phyloP scores from a whole-genome alignment of 495 filamentous ascomycete genomes.

The Friedmanniomyces simplex region DNA sequence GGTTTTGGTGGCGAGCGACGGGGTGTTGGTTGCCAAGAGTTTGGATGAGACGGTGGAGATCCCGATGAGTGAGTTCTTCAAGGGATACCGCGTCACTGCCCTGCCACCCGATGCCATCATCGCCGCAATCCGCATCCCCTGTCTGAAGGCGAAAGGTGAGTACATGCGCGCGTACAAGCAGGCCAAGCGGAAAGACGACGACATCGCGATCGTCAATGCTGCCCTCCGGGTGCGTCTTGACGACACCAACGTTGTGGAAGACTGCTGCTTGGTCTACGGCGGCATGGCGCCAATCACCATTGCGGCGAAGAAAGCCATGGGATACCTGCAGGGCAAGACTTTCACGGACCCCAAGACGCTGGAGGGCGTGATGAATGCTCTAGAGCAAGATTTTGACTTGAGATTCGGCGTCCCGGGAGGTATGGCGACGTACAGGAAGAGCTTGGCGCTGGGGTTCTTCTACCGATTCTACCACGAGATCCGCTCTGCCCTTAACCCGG shows the following conservation, averaged over 20 bases:
- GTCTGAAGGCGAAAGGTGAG: slow-evolving; percentile 55
- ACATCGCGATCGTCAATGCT: slow-evolving; percentile 93
- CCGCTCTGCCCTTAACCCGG: slow-evolving; percentile 36
- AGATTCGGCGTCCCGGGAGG: slow-evolving; percentile 82
- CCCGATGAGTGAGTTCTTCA: slow-evolving; percentile 89
- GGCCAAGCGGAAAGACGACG: slow-evolving; percentile 89
- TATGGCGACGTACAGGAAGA: slow-evolving; percentile 92
- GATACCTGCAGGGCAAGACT: slow-evolving; percentile 62
- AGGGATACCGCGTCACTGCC: slow-evolving; percentile 76
- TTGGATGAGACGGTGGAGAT: slow-evolving; percentile 61
- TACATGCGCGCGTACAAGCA: slow-evolving; percentile 82
- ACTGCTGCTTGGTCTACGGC: slow-evolving; percentile 71
- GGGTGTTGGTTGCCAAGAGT: slow-evolving; percentile 67
- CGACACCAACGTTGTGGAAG: slow-evolving; percentile 53
- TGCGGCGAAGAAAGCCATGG: slow-evolving; percentile 63
- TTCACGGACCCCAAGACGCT: slow-evolving; percentile 71
- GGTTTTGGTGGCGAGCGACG: slow-evolving; percentile 80
- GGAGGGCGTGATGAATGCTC: slow-evolving; percentile 74
- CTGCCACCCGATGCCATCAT: slow-evolving; percentile 76
- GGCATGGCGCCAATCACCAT: slow-evolving; percentile 85
- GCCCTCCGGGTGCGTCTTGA: slow-evolving; percentile 62
- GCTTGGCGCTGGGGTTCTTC: slow-evolving; percentile 78
- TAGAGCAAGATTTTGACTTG: slow-evolving; percentile 80
- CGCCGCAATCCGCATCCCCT: slow-evolving; percentile 71
- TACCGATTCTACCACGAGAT: slow-evolving; percentile 79